Conservation (phyloP, 2,329 filamentous ascomycete genomes). For the Aspergillus nomiae region DNA sequence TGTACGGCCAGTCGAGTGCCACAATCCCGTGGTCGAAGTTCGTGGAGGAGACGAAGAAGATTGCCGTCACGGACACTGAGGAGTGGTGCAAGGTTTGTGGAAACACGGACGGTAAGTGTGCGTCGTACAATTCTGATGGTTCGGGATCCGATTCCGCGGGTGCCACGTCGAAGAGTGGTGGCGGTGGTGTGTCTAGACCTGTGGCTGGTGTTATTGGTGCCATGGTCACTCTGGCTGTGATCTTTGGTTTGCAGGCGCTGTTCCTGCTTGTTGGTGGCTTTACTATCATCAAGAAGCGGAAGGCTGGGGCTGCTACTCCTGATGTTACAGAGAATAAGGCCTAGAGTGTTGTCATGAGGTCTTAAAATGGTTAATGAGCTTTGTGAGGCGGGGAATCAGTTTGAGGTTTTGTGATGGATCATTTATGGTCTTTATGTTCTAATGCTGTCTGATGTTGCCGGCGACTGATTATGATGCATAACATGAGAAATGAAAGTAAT, state of each 20-base stretch:
- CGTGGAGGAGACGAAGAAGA: constrained; percentile 59
- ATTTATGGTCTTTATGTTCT: neutral
- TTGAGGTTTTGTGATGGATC: neutral
- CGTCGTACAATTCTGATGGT: constrained; percentile 15
- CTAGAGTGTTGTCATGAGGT: neutral
- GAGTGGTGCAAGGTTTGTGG: constrained; percentile 75
- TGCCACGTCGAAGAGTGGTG: constrained; percentile 16
- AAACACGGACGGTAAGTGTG: constrained; percentile 60
- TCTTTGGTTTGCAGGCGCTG: neutral
- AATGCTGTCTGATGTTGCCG: constrained; percentile 1
- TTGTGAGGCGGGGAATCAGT: neutral
- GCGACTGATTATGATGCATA: neutral
- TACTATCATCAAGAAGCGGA: neutral
- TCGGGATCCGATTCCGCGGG: constrained; percentile 16
- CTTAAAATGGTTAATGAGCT: neutral
- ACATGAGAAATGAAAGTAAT: neutral
- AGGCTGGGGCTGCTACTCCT: neutral
- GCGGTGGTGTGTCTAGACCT: constrained; percentile 61
- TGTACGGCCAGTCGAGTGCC: constrained; percentile 58
- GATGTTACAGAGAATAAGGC: neutral
- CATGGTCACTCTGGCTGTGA: constrained; percentile 58
- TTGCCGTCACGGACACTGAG: constrained; percentile 63
- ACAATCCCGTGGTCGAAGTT: constrained; percentile 71
- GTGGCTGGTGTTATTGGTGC: constrained; percentile 77
- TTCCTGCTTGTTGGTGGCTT: neutral